phyloP scores from a whole-genome alignment of 1,284 basidiomycete species.

The Apiotrichum laibachii region DNA sequence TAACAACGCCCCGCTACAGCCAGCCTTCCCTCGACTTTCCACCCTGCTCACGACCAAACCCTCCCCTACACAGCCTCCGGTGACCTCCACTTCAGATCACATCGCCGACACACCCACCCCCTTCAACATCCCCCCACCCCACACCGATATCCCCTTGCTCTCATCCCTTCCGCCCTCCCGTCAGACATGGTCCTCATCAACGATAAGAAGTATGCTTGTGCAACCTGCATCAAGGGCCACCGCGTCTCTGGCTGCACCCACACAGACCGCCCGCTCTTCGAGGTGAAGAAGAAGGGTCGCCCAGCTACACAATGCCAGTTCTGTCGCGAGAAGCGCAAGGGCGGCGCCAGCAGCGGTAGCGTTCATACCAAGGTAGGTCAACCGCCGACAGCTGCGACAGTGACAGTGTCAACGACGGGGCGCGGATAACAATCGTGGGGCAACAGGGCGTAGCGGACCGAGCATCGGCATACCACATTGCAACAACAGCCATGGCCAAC shows the following conservation, averaged over 20 bases:
- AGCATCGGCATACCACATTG: no score
- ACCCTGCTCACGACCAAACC: neutral
- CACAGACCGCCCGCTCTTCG: constrained; percentile 70
- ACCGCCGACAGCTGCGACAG: no score
- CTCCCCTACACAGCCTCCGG: neutral
- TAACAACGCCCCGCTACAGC: no score
- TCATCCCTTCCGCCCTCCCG: constrained; percentile 1
- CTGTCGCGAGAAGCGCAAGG: constrained; percentile 72
- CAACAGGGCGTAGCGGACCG: no score
- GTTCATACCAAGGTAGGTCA: constrained; percentile 44
- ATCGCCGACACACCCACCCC: neutral
- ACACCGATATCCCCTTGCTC: neutral
- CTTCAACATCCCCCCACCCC: neutral
- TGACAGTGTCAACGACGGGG: no score
- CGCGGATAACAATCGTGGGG: no score
- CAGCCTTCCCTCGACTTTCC: neutral
- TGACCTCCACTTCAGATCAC: no score
- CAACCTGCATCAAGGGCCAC: constrained; percentile 79
- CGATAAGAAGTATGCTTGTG: constrained; percentile 67
- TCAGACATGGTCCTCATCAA: constrained; percentile 63
- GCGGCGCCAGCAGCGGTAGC: constrained; percentile 29
- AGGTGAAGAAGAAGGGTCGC: constrained; percentile 74
- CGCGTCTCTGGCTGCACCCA: constrained; percentile 73
- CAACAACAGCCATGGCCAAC: no score
- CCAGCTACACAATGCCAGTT: constrained; percentile 75